phyloP scores from a whole-genome alignment of 2,329 filamentous ascomycete genomes.

The Fusarium buxicola region DNA sequence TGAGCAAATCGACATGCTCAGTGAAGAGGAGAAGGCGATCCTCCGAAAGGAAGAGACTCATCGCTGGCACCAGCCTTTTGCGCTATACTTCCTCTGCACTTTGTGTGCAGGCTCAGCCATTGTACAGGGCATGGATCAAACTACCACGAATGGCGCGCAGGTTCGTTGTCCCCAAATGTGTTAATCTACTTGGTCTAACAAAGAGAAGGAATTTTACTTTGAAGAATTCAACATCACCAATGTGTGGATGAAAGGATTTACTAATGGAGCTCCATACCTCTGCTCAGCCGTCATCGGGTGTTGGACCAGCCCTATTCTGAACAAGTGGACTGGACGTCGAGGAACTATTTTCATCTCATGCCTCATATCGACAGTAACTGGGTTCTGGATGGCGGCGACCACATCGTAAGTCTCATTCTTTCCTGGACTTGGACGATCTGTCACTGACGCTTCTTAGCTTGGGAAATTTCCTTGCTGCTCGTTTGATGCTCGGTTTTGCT shows the following conservation, averaged over 20 bases:
- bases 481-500: constrained; percentile 52
- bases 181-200: not conserved
- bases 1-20: constrained; percentile 44
- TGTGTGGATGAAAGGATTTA: constrained; percentile 63
- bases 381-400: constrained; percentile 67
- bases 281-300: constrained; percentile 56
- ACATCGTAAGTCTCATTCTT: constrained; percentile 61
- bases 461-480: constrained; percentile 47
- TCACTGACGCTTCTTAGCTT: constrained; percentile 7
- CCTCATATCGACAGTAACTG: constrained; percentile 60
- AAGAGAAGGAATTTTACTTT: constrained; percentile 50
- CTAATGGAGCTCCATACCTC: constrained; percentile 68
- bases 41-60: constrained; percentile 47
- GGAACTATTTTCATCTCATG: constrained; percentile 74
- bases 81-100: constrained; percentile 52
- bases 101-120: constrained; percentile 60
- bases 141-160: constrained; percentile 73
- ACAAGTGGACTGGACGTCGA: constrained; percentile 70
- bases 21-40: constrained; percentile 46
- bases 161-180: constrained; percentile 55
- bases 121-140: constrained; percentile 75
- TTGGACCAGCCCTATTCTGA: constrained; percentile 58
- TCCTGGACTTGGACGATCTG: fast-evolving
- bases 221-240: constrained; percentile 50
- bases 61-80: constrained; percentile 50